phyloP scores from a whole-genome alignment of 1,139 yeast species.

The Hansenula sp. region DNA sequence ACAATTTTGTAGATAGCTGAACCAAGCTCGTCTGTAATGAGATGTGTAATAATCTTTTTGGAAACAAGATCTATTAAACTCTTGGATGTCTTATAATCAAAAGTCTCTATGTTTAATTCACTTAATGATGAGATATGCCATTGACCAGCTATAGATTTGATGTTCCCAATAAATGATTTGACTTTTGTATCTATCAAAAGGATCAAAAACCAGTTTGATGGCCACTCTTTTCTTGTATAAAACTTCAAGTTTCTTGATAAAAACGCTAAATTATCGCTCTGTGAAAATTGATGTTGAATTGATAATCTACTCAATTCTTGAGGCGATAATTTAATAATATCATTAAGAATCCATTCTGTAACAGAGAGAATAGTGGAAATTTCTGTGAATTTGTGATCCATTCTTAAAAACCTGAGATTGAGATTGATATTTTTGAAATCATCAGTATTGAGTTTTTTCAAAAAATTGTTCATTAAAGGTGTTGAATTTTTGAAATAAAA shows the following conservation, averaged over 20 bases:
- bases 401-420: conserved; percentile 30
- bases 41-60: conserved; percentile 57
- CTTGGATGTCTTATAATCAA: conserved; percentile 46
- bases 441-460: conserved; percentile 35
- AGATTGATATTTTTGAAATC: conserved; percentile 24
- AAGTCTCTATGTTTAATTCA: conserved; percentile 25
- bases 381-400: conserved; percentile 49
- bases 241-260: conserved; percentile 35
- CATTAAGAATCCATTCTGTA: conserved; percentile 64
- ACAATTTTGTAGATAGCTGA: conserved; percentile 12
- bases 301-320: conserved; percentile 20
- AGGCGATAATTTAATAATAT: conserved; percentile 41
- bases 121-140: conserved; percentile 57
- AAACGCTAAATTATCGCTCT: conserved; percentile 6
- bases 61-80: conserved; percentile 48
- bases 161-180: conserved; percentile 62
- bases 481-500: conserved; percentile 45
- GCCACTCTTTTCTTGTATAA: conserved; percentile 67
- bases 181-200: conserved; percentile 43
- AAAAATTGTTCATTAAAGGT: conserved; percentile 32
- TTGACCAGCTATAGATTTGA: conserved; percentile 54
- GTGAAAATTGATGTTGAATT: conserved; percentile 12
- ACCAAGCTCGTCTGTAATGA: conserved; percentile 58
- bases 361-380: conserved; percentile 51
- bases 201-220: conserved; percentile 65